Evolutionary conservation across 805 yeast species (phyloP).

Genomic region (Pachysolen tannophilus): DNA sequence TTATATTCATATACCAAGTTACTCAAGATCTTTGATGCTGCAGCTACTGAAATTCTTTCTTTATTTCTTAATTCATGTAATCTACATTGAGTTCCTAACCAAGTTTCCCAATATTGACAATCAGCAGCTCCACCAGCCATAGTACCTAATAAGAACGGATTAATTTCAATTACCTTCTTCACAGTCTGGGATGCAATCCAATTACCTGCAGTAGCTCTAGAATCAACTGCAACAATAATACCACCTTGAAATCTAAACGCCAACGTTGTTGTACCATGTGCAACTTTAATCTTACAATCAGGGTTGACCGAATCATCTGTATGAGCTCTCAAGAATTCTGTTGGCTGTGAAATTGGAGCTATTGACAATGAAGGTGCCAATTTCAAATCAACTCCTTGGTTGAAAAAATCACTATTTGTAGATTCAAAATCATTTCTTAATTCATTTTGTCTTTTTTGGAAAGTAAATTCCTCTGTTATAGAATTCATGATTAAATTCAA

Average conservation of each 20-base stretch:
- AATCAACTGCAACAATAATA: constrained; percentile 92
- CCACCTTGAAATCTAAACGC: constrained; percentile 97
- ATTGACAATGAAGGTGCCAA: constrained; percentile 58
- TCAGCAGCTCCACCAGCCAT: constrained; percentile 99
- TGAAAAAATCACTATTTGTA: constrained; percentile 9
- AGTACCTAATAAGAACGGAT: constrained; percentile 90
- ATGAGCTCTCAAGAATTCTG: constrained; percentile 93
- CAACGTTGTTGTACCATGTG: constrained; percentile 98
- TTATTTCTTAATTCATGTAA: constrained; percentile 91
- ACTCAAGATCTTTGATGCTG: constrained; percentile 89
- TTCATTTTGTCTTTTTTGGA: no score
- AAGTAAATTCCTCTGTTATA: no score
- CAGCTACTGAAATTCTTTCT: constrained; percentile 91
- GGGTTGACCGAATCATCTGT: constrained; percentile 92
- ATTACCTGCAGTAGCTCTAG: constrained; percentile 95
- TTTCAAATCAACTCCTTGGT: constrained; percentile 18
- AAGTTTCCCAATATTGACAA: constrained; percentile 98
- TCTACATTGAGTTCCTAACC: constrained; percentile 96
- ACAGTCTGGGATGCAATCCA: constrained; percentile 99
- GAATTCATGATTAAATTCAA: no score
- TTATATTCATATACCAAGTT: constrained; percentile 89
- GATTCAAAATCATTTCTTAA: constrained; percentile 1
- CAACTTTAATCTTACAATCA: constrained; percentile 91
- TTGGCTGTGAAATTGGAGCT: constrained; percentile 84
- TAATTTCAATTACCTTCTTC: constrained; percentile 93